These are phyloP conservation scores for Mortierella sp. DNA, from an alignment of 371 early-diverging fungal species.

Conservation along the genomic window DNA sequence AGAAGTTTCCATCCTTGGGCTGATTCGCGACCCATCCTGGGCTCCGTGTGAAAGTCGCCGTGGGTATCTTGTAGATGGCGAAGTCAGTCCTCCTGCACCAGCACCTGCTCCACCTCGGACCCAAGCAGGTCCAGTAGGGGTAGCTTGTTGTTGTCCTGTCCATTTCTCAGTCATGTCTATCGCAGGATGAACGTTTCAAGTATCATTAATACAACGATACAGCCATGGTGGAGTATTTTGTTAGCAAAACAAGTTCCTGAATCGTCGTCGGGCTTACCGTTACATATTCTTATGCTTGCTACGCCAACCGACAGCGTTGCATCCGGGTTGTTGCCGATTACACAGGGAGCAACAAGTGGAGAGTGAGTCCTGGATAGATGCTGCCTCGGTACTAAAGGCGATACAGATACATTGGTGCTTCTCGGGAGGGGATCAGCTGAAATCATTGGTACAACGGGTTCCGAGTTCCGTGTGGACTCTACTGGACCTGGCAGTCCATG, in stretches of 20 bases:
- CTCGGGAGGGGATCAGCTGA: not conserved
- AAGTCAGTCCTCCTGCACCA: not conserved
- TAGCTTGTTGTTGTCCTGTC: not conserved
- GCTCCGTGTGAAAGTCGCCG: not conserved
- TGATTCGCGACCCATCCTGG: conserved; percentile 8
- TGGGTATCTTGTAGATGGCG: not conserved
- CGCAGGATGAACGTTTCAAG: not conserved
- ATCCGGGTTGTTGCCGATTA: not conserved
- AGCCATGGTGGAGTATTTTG: not conserved
- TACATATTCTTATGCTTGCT: not conserved
- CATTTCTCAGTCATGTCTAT: not conserved
- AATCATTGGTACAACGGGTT: conserved; percentile 6
- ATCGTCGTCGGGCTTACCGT: not conserved
- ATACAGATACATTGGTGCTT: conserved; percentile 6
- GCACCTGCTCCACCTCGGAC: conserved; percentile 2
- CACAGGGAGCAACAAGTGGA: not conserved
- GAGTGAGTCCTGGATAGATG: conserved; percentile 5
- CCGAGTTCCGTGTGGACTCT: conserved; percentile 16
- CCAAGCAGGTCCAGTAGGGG: not conserved
- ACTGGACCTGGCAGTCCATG: not conserved
- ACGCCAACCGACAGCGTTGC: not conserved
- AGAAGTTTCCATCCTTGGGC: conserved; percentile 12
- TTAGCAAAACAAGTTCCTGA: not conserved
- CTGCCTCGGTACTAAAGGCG: conserved; percentile 18
- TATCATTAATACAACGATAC: not conserved